A percentile compares a stretch with the other conserved stretches of the same genome.
Evolutionary conservation across 129 eudicot species (phyloP).

Genomic region (Logfia minima): DNA sequence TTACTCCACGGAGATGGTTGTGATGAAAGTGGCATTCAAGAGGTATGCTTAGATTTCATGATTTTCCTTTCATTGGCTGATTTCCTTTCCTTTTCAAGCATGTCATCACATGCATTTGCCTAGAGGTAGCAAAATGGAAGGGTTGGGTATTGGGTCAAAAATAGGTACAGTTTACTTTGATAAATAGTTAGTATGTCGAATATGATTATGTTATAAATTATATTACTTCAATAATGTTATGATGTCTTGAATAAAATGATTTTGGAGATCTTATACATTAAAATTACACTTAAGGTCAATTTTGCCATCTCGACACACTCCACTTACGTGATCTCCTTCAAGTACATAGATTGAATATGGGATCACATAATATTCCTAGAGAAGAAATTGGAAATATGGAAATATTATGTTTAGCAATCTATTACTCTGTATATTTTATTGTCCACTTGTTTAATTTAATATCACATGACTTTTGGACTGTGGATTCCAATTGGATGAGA

Average conservation of each 20-base stretch:
- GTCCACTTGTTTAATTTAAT: constrained; percentile 3
- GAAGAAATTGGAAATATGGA: neutral
- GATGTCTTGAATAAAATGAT: neutral
- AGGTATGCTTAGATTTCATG: constrained; percentile 51
- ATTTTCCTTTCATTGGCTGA: neutral
- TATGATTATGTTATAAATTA: neutral
- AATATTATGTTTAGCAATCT: too few species aligned
- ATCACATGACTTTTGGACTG: constrained; percentile 13
- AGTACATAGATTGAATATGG: neutral
- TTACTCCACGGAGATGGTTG: constrained; percentile 78
- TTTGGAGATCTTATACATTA: neutral
- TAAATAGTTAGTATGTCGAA: neutral
- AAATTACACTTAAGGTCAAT: neutral
- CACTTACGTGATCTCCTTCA: neutral
- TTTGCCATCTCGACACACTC: neutral
- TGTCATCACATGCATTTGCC: neutral
- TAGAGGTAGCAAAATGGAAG: neutral
- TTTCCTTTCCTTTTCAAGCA: neutral
- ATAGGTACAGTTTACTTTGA: neutral
- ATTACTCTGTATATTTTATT: neutral
- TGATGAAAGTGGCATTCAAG: constrained; percentile 76
- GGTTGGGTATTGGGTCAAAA: neutral
- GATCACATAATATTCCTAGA: neutral
- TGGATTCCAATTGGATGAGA: neutral
- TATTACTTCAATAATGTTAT: too few species aligned